Evolutionary conservation across 2,329 filamentous ascomycete species (phyloP).

Genomic region (Phialophora verrucosa): DNA sequence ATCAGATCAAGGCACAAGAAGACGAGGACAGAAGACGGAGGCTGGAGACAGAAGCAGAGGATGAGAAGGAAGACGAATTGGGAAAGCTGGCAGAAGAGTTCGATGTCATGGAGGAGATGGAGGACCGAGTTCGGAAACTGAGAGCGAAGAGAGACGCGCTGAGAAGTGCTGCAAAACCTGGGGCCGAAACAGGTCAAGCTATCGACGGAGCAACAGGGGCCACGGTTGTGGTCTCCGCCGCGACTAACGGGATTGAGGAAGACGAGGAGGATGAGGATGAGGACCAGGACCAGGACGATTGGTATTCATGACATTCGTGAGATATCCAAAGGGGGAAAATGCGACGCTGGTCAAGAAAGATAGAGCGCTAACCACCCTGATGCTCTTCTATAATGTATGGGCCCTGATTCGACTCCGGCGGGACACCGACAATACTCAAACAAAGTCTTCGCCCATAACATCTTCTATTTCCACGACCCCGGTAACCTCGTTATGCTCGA

Average conservation of each 20-base stretch:
- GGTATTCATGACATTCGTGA: conserved; percentile 32
- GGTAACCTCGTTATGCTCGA: conserved; percentile 52
- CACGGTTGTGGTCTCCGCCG: conserved; percentile 25
- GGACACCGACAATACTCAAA: conserved; percentile 18
- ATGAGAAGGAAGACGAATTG: conserved; percentile 76
- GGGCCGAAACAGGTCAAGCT: conserved; percentile 36
- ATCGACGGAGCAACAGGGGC: conserved; percentile 39
- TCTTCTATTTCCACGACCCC: conserved; percentile 59
- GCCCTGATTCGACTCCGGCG: neutral
- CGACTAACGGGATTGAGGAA: conserved; percentile 47
- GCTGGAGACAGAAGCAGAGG: conserved; percentile 64
- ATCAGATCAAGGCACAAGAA: conserved; percentile 65
- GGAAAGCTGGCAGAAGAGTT: conserved; percentile 77
- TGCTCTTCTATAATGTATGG: conserved; percentile 9
- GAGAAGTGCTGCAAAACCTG: conserved; percentile 48
- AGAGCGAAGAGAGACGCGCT: conserved; percentile 75
- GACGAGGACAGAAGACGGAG: conserved; percentile 53
- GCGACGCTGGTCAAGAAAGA: neutral
- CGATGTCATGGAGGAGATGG: conserved; percentile 80
- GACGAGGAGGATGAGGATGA: conserved; percentile 56
- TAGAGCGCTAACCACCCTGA: conserved; percentile 5
- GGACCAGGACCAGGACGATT: conserved; percentile 67
- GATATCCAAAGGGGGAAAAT: conserved; percentile 23
- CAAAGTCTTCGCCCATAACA: conserved; percentile 40
- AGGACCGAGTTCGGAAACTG: conserved; percentile 70